Evolutionary conservation across 257 asterid species (phyloP), one percentile per base, ranked within the genome.

Genomic region (Jasminum sambac): DNA sequence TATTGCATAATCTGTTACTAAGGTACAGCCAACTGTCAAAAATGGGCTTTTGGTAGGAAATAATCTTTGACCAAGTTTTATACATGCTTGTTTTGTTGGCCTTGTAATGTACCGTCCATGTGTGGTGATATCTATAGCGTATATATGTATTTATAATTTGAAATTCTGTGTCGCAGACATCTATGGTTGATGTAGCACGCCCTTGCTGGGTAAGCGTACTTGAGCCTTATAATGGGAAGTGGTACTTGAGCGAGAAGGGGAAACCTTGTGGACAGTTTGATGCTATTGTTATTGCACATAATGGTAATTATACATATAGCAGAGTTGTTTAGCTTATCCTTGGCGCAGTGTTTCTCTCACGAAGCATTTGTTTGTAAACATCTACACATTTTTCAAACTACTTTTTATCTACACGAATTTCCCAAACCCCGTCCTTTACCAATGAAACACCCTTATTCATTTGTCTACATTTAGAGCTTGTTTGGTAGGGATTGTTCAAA

Each of bases 151-250:
- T n/a, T n/a, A n/a, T n/a, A n/a, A 72, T 14, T 71, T 24, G 52
- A 61, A 66, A 72, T 62, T 50, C 55, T 36, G 36, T 72, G 68
- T 73, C 71, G 82, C 91, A 92, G 98, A 70, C 92, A 79, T 70
- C 78, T 44, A 48, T 83, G 84, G 90, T 90, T 77, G 81, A 93
- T 46, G 95, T 90, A 79, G 87, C 84, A 66, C 88, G 92, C 50
- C 96, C 95, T 74, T 87, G 98, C 82, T 93, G 98, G 98, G 80
- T 93, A 14, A 93, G 98, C 77, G 74, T 80, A 66, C 83, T 93
- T 37, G 98, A 90, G 74, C 96, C 97, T 11, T 86, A 80, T 73
- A 90, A 87, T 73, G 97, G 96, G 72, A 84, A 78, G 76, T 93
- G 98, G 98, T 83, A 89, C 86, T 74, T 93, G 82, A 86, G 96